Conservation (phyloP, 208 protist species). For the Spongospora subterranea region DNA sequence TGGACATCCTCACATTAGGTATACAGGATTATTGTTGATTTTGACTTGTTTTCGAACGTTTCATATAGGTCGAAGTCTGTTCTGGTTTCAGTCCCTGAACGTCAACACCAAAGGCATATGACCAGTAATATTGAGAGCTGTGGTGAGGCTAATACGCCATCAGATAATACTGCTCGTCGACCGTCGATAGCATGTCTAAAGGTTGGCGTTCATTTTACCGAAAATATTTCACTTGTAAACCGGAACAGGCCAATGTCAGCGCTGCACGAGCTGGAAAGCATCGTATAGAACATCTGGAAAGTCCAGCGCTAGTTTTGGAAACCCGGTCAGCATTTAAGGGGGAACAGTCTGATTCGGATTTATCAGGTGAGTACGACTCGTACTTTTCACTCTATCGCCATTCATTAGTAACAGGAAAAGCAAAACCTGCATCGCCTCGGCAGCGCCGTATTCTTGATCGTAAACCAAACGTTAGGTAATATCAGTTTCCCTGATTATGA, state of each 20-base stretch:
- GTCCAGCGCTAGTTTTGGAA: slow-evolving; percentile 30
- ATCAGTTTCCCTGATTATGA: too few species aligned
- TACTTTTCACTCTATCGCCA: background rate
- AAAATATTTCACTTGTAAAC: background rate
- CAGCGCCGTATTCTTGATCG: too few species aligned
- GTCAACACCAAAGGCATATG: too few species aligned
- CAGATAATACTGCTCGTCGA: background rate
- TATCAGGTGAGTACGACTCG: background rate
- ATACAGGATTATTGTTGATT: too few species aligned
- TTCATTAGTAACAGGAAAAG: too few species aligned
- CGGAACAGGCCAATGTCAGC: background rate
- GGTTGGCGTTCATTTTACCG: background rate
- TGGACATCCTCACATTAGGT: too few species aligned
- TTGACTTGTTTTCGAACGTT: too few species aligned
- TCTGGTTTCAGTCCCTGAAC: too few species aligned
- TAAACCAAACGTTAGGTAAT: too few species aligned
- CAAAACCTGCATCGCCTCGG: background rate
- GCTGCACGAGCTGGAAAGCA: slow-evolving; percentile 15
- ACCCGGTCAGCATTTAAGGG: background rate
- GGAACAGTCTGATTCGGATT: background rate
- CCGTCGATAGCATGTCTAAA: background rate
- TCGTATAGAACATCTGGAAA: slow-evolving; percentile 35
- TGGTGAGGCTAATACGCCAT: too few species aligned
- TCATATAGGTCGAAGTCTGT: too few species aligned
- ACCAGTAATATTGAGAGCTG: too few species aligned